phyloP scores from a whole-genome alignment of 2,329 filamentous ascomycete genomes.

The Diaporthe sp. region DNA sequence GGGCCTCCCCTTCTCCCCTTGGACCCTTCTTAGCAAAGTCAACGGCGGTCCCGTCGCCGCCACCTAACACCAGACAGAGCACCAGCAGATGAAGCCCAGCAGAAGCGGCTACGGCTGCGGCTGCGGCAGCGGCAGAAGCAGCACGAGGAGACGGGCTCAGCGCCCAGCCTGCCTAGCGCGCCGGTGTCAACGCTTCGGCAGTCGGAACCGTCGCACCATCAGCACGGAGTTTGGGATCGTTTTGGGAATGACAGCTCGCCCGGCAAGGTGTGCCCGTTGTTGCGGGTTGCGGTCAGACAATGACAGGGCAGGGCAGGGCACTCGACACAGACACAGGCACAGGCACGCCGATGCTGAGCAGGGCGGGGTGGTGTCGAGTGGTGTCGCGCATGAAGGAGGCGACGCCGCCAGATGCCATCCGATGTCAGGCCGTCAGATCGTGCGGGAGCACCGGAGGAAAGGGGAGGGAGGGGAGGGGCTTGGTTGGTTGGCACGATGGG shows the following conservation, averaged over 20 bases:
- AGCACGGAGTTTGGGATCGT: slow-evolving; percentile 27
- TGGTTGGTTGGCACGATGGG: not conserved
- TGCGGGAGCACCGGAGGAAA: slow-evolving; percentile 17
- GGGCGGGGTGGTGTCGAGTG: not conserved
- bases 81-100: not conserved
- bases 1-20: not conserved
- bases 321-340: slow-evolving; percentile 3
- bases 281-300: slow-evolving; percentile 13
- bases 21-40: not conserved
- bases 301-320: slow-evolving; percentile 21
- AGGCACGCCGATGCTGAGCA: not conserved
- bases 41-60: not conserved
- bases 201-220: slow-evolving; percentile 32
- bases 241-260: slow-evolving; percentile 32
- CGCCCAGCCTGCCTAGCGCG: slow-evolving; percentile 14
- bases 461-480: not conserved
- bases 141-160: not conserved
- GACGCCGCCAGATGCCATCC: slow-evolving; percentile 12
- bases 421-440: slow-evolving; percentile 18
- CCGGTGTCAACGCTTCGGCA: slow-evolving; percentile 29
- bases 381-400: slow-evolving; percentile 19
- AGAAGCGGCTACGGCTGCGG: not conserved
- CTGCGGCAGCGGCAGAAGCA: not conserved
- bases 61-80: not conserved
- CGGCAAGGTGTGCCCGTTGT: slow-evolving; percentile 19